These are phyloP conservation scores for Pythium insidiosum DNA, from an alignment of 352 stramenopile species.

Conservation along the genomic window DNA sequence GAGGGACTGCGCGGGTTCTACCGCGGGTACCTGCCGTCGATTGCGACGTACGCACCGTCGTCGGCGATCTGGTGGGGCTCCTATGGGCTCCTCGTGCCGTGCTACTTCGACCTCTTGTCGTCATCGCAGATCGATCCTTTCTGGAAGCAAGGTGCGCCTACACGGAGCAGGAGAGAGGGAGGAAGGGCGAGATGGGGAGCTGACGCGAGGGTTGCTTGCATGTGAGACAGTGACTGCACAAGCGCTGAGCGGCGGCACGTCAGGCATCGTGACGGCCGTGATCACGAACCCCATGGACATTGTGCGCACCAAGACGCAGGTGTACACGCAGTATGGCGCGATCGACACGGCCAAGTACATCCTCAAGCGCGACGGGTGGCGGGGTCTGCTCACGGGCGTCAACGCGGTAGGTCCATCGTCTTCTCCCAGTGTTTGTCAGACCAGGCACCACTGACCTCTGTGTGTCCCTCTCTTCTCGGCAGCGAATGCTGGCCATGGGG, in stretches of 20 bases:
- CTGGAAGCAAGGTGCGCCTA: constrained; percentile 77
- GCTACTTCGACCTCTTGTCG: constrained; percentile 58
- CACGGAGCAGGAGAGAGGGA: too few species aligned
- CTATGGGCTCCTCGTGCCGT: constrained; percentile 72
- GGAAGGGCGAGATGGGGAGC: too few species aligned
- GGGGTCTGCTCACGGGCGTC: constrained; percentile 74
- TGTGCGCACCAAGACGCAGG: constrained; percentile 74
- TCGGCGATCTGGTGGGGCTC: constrained; percentile 85
- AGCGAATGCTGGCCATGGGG: constrained; percentile 77
- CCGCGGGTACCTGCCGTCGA: constrained; percentile 74
- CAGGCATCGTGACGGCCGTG: constrained; percentile 72
- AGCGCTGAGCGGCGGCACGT: constrained; percentile 61
- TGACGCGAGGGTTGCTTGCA: too few species aligned
- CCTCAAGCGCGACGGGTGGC: constrained; percentile 57
- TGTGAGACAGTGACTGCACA: constrained; percentile 66
- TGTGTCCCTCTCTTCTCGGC: constrained; percentile 1
- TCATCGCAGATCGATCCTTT: constrained; percentile 52
- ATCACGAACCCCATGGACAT: constrained; percentile 88
- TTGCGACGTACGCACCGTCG: constrained; percentile 81
- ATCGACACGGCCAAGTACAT: constrained; percentile 83
- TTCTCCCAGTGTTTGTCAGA: too few species aligned
- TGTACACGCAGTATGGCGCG: constrained; percentile 80
- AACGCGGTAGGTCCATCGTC: constrained; percentile 33
- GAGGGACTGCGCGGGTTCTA: constrained; percentile 80
- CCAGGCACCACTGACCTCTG: neutral